A percentile compares a stretch with the other conserved stretches of the same genome.
These are phyloP conservation scores for Vaccinium macrocarpon DNA, from an alignment of 148 eudicot genomes.

Conservation along the genomic window DNA sequence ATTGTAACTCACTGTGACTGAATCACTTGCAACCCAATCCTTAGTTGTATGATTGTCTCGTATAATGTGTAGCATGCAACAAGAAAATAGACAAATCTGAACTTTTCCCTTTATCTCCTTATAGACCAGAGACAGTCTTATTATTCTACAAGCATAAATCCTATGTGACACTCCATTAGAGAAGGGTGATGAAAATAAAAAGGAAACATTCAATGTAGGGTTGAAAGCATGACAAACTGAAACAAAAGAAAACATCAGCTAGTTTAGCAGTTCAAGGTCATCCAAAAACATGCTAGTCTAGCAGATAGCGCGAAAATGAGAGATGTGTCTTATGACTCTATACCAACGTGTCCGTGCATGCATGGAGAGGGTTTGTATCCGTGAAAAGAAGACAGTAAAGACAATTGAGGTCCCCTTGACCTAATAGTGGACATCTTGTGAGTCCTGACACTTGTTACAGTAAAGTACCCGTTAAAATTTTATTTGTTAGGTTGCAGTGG, in stretches of 20 bases:
- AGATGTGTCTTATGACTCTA: neutral
- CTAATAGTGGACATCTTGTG: neutral
- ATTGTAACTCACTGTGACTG: neutral
- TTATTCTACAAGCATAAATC: too few species aligned
- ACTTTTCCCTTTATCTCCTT: neutral
- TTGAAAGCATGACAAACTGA: neutral
- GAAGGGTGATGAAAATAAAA: neutral
- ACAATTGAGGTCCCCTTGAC: neutral
- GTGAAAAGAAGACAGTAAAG: neutral
- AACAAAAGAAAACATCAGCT: neutral
- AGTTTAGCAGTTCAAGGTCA: too few species aligned
- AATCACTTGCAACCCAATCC: neutral
- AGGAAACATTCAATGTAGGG: neutral
- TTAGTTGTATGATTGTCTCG: neutral
- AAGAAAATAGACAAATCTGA: neutral
- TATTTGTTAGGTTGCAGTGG: neutral
- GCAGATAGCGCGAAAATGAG: neutral
- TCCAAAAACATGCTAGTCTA: too few species aligned
- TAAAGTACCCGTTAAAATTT: neutral
- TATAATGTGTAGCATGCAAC: neutral
- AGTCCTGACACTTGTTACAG: neutral
- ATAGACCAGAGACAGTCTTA: neutral
- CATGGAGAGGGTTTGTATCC: neutral
- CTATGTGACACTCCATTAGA: neutral
- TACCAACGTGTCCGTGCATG: neutral